Base-by-base conservation (phyloP, 768 basidiomycete species). In the Boletus speciosus region DNA sequence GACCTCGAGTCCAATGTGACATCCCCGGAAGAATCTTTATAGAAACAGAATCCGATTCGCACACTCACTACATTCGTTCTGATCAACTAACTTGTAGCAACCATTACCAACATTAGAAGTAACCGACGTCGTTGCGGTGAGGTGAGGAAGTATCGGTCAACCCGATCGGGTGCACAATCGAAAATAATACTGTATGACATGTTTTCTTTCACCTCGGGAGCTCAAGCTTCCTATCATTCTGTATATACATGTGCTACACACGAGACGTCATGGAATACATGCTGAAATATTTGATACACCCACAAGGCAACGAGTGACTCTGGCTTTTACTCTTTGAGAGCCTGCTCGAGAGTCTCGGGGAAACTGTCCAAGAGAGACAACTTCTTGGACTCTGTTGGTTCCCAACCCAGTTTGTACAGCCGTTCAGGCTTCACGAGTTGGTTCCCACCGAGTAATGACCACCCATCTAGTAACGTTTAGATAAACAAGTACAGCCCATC, bases 381-480 rank as follows among this genome's bases (percentile, higher is more conserved):
- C 37, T 63, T 69, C 35, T 56, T 59, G 35, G 65, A 65, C 44
- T 68, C 60, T 2, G 56, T 64, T 1, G 74, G 62, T 32, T 73
- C 69, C 76, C 77, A 77, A 35, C 77, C 75, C 11, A 78, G 60
- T 32, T 60, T 71, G 40, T 67, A 67, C 27, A 77, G 64, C 4
- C 72, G 70, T 25, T 71, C 62, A 1, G 73, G 55, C 29, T 65
- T 69, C n/a, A 66, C 71, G 42, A 71, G 69, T 9, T 65, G 64
- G 52, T 73, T 78, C 5, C 74, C 70, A 3, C 73, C 76, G 14
- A 77, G 52, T 14, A 76, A 55, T 10, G 68, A 73, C 77, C 74
- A 78, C 9, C 72, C 74, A 37, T 66, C 77, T 77, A 34, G 16
- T 27, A 12, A 31, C 5, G 52, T 29, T 25, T 16, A 47, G 32